phyloP scores from a whole-genome alignment of 768 basidiomycete genomes.

The Panus rudis region DNA sequence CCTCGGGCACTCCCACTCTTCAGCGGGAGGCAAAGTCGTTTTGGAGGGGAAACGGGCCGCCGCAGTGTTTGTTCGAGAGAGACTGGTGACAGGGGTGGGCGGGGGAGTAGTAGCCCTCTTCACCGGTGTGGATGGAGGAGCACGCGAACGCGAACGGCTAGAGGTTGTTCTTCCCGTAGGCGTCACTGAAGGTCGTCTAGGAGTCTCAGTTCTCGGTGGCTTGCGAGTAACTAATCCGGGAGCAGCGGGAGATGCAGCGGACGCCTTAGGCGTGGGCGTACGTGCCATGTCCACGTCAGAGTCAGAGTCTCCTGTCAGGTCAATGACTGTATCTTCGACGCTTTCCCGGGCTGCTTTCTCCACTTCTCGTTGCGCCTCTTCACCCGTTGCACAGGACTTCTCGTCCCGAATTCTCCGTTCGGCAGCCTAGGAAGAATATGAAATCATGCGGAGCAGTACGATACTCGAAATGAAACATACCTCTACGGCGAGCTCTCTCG shows the following conservation, averaged over 20 bases:
- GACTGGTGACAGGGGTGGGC: slow-evolving; percentile 9
- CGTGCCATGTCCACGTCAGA: slow-evolving; percentile 33
- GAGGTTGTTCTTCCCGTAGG: slow-evolving; percentile 3
- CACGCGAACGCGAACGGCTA: slow-evolving; percentile 5
- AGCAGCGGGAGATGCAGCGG: background rate
- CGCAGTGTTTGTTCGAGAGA: too few relatives aligned
- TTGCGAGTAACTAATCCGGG: too few relatives aligned
- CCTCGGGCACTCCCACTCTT: slow-evolving; percentile 28
- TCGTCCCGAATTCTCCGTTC: slow-evolving; percentile 72
- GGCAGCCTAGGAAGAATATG: slow-evolving; percentile 59
- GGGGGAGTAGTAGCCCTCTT: background rate
- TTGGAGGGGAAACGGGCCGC: background rate
- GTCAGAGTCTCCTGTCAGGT: slow-evolving; percentile 42
- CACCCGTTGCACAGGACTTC: slow-evolving; percentile 63
- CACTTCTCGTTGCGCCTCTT: slow-evolving; percentile 49
- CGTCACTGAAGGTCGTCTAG: too few relatives aligned
- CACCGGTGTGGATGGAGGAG: background rate
- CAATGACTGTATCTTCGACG: slow-evolving; percentile 50
- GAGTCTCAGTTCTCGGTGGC: too few relatives aligned
- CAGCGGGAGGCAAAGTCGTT: slow-evolving; percentile 4
- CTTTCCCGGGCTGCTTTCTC: slow-evolving; percentile 66
- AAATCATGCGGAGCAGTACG: background rate
- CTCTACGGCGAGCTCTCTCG: slow-evolving; percentile 67
- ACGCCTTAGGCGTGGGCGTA: slow-evolving; percentile 8
- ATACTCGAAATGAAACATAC: slow-evolving; percentile 37